phyloP scores from a whole-genome alignment of 306 rosid species.

The Leucaena leucocephala region DNA sequence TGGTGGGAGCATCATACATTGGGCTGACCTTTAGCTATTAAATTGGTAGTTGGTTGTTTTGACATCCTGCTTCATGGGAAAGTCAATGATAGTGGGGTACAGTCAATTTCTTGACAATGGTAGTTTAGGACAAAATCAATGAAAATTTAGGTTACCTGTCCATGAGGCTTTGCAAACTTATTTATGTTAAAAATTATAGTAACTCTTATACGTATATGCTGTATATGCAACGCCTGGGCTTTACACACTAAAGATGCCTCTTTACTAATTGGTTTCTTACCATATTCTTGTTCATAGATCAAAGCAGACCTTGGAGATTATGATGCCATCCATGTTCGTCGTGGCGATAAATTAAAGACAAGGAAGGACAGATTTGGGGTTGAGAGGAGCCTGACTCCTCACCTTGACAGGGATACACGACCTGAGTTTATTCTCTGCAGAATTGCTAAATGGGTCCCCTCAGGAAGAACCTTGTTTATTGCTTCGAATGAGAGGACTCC shows the following conservation, averaged over 20 bases:
- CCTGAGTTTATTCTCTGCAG: slow-evolving; percentile 77
- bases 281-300: slow-evolving; percentile 45
- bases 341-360: slow-evolving; percentile 91
- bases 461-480: slow-evolving; percentile 81
- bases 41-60: neutral
- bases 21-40: neutral
- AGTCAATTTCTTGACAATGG: slow-evolving; percentile 1
- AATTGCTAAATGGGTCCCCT: slow-evolving; percentile 85
- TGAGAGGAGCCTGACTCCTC: slow-evolving; percentile 79
- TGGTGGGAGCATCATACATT: no score
- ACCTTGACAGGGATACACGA: slow-evolving; percentile 90
- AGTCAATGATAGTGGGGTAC: neutral
- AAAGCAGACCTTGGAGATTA: slow-evolving; percentile 62
- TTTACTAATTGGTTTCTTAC: slow-evolving; percentile 28
- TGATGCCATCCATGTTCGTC: slow-evolving; percentile 96
- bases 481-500: slow-evolving; percentile 95
- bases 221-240: neutral
- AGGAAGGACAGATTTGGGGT: slow-evolving; percentile 92
- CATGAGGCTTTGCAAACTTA: neutral
- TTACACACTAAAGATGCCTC: neutral
- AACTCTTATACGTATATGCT: neutral
- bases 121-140: neutral
- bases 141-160: slow-evolving; percentile 1
- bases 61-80: slow-evolving; percentile 10
- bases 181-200: neutral